phyloP scores from a whole-genome alignment of 2,329 filamentous ascomycete species.

The Plenodomus lindquistii region DNA sequence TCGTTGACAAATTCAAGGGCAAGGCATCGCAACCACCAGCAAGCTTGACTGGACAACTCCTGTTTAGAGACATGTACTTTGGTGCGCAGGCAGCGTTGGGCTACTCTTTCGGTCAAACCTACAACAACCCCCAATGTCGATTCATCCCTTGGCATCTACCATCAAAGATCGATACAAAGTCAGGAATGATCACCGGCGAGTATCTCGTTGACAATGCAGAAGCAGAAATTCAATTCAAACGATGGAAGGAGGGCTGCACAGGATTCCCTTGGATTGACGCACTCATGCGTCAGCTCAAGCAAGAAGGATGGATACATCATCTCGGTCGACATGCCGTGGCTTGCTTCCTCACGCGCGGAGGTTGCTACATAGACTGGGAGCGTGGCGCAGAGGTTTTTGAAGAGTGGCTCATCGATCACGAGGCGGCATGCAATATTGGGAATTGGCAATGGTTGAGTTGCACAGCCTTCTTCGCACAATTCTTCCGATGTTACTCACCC shows the following conservation, averaged over 20 bases:
- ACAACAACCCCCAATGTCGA: constrained; percentile 67
- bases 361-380: constrained; percentile 80
- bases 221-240: constrained; percentile 67
- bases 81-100: constrained; percentile 73
- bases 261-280: constrained; percentile 83
- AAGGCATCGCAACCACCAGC: constrained; percentile 63
- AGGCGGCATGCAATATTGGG: constrained; percentile 71
- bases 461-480: constrained; percentile 74
- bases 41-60: constrained; percentile 71
- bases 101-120: constrained; percentile 64
- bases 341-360: constrained; percentile 78
- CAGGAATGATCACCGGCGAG: constrained; percentile 57
- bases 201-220: constrained; percentile 66
- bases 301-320: constrained; percentile 81
- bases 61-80: constrained; percentile 86
- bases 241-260: constrained; percentile 71
- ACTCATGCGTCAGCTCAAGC: constrained; percentile 72
- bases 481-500: constrained; percentile 71
- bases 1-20: constrained; percentile 62
- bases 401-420: constrained; percentile 75
- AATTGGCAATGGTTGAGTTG: constrained; percentile 82
- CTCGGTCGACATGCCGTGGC: constrained; percentile 77
- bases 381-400: constrained; percentile 78
- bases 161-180: constrained; percentile 56
- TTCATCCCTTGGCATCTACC: constrained; percentile 81